Evolutionary conservation across 2,329 filamentous ascomycete genomes (phyloP), one percentile per base, ranked within the genome.

Genomic region (Fonsecaea erecta): DNA sequence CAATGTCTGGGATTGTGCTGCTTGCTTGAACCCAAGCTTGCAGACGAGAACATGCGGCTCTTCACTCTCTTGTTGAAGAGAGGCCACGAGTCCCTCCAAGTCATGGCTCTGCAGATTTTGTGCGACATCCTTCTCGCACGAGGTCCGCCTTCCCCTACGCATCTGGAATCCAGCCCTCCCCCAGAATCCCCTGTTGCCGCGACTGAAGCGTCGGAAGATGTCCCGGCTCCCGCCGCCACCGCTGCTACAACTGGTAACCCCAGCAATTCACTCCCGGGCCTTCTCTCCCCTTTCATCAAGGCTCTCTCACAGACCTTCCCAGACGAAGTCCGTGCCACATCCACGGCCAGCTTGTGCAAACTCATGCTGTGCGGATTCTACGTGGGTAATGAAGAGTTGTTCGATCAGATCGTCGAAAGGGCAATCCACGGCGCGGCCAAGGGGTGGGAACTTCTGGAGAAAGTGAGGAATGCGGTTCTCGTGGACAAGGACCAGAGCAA

Each of bases 21-120:
- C 71, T 84, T 99, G 32, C 87, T 99, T 7, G 93, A 97, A 75
- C 92, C 88, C 79, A 92, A 92, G 8, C 86, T 98, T 24, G 95
- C 95, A 0, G 90, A 94, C 74, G 93, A 96, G 76, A 98, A 99
- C 75, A 82, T 98, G 69, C 90, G 88, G 0, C 85, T 99, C 2
- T 99, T 99, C 78, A 91, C 97, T 77, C 93, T 97, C 76, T 97
- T 96, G 81, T 97, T 96, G 80, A 90, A 83, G 77, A 97, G 96
- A 80, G 95, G 95, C 1, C 93, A 97, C 74, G 88, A 95, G 9
- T 88, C 90, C 0, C 83, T 99, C 43, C 94, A 98, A 76, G 91
- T 94, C 57, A 96, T 93, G 8, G 91, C 93, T 0, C 80, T 98
- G 34, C 92, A 98, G 69, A 96, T 97, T 68, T 85, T 99, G 34